A percentile compares a stretch with the other conserved stretches of the same genome.
Conservation (phyloP, 2,329 filamentous ascomycete species). For the Colletotrichum zoysiae region DNA sequence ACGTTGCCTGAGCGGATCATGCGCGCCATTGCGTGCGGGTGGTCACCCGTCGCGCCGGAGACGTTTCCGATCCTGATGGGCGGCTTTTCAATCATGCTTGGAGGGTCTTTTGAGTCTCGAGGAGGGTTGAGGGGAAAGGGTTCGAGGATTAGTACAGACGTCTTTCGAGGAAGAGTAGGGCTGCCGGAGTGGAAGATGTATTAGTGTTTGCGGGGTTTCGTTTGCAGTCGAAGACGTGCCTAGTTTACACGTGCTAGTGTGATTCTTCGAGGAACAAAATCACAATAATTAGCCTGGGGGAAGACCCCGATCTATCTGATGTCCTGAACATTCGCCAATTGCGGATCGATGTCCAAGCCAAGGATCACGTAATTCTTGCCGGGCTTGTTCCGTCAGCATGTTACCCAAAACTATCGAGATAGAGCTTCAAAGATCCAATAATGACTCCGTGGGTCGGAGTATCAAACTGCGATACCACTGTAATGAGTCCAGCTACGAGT, state of each 20-base stretch:
- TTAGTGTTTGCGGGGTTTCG: not conserved
- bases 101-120: not conserved
- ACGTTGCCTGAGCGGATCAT: conserved; percentile 50
- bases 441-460: not conserved
- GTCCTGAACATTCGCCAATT: not conserved
- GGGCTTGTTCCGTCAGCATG: not conserved
- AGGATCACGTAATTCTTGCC: not conserved
- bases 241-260: not conserved
- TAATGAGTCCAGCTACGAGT: not conserved
- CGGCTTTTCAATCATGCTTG: conserved; percentile 47
- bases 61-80: conserved; percentile 41
- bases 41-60: conserved; percentile 52
- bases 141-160: not conserved
- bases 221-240: not conserved
- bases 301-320: not conserved
- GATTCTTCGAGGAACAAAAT: not conserved
- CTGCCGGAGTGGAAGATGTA: not conserved
- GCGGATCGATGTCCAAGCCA: not conserved
- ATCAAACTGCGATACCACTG: not conserved
- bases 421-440: not conserved
- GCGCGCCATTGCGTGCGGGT: conserved; percentile 50
- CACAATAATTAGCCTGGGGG: not conserved
- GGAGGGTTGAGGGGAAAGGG: not conserved
- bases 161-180: not conserved
- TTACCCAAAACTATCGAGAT: not conserved